Evolutionary conservation across 2,329 filamentous ascomycete species (phyloP).

Genomic region (Zymoseptoria ardabiliae): DNA sequence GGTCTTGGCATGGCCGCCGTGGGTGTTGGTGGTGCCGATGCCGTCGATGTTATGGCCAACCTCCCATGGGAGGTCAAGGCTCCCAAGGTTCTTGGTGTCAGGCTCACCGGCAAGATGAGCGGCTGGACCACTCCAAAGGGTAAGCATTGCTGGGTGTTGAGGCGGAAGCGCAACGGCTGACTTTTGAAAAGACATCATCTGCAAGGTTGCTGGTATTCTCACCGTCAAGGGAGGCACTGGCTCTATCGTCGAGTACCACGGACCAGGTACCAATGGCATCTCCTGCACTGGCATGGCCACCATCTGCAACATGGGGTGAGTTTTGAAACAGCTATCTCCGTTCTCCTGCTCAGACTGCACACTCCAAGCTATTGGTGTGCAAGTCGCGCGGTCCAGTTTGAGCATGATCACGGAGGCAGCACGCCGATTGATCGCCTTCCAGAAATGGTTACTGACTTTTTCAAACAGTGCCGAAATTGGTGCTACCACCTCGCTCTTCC

Average conservation of each 20-base stretch:
- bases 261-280: slow-evolving; percentile 65
- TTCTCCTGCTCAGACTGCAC: slow-evolving; percentile 1
- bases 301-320: slow-evolving; percentile 47
- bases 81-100: slow-evolving; percentile 93
- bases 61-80: slow-evolving; percentile 98
- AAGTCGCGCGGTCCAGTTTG: background rate
- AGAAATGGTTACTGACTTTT: background rate
- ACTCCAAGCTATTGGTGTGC: background rate
- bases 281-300: slow-evolving; percentile 84
- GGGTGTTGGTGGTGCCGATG: slow-evolving; percentile 96
- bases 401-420: background rate
- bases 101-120: slow-evolving; percentile 78
- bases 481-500: slow-evolving; percentile 90
- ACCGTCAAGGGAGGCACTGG: slow-evolving; percentile 98
- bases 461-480: slow-evolving; percentile 56
- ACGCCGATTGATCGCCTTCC: no score
- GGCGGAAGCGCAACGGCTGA: slow-evolving; percentile 5
- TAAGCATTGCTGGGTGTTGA: slow-evolving; percentile 37
- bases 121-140: slow-evolving; percentile 94
- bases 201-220: slow-evolving; percentile 92
- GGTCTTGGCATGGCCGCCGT: slow-evolving; percentile 89
- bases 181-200: slow-evolving; percentile 67
- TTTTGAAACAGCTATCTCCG: background rate
- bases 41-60: slow-evolving; percentile 96
- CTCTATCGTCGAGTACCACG: slow-evolving; percentile 40